A percentile compares a stretch with the other conserved stretches of the same genome.
Evolutionary conservation across 2,329 filamentous ascomycete species (phyloP).

Genomic region (Microsporum ferrugineum): DNA sequence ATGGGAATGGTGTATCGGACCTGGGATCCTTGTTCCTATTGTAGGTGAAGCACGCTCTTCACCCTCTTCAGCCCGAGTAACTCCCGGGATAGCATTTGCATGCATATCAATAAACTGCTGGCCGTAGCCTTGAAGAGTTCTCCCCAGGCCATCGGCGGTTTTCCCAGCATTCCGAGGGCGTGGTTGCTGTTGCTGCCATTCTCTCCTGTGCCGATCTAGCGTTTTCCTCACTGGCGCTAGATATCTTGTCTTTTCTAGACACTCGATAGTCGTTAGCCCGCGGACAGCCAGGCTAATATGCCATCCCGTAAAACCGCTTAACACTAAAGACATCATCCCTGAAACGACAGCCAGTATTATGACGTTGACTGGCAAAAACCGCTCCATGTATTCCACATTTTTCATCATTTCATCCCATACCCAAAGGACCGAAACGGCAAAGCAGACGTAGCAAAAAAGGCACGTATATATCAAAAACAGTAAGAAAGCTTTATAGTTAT

Average conservation of each 20-base stretch:
- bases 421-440: constrained; percentile 67
- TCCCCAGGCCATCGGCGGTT: constrained; percentile 26
- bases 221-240: constrained; percentile 64
- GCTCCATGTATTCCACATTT: constrained; percentile 59
- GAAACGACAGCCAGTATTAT: constrained; percentile 76
- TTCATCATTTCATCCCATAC: constrained; percentile 71
- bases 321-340: constrained; percentile 81
- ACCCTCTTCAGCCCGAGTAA: constrained; percentile 72
- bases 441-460: constrained; percentile 71
- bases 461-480: constrained; percentile 85
- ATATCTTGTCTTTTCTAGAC: constrained; percentile 89
- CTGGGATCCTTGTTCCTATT: constrained; percentile 10
- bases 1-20: background rate
- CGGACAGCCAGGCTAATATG: constrained; percentile 69
- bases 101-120: constrained; percentile 72
- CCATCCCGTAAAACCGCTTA: constrained; percentile 83
- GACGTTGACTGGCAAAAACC: constrained; percentile 76
- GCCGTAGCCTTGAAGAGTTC: constrained; percentile 48
- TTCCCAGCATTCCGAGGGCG: constrained; percentile 6
- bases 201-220: constrained; percentile 51
- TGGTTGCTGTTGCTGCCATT: constrained; percentile 28
- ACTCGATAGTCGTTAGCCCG: constrained; percentile 91
- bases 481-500: constrained; percentile 91
- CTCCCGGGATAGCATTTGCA: constrained; percentile 66
- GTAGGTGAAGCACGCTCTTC: constrained; percentile 44